Evolutionary conservation across 164 flowering plant species (phyloP).

Genomic region (Stephania yunnanensis): DNA sequence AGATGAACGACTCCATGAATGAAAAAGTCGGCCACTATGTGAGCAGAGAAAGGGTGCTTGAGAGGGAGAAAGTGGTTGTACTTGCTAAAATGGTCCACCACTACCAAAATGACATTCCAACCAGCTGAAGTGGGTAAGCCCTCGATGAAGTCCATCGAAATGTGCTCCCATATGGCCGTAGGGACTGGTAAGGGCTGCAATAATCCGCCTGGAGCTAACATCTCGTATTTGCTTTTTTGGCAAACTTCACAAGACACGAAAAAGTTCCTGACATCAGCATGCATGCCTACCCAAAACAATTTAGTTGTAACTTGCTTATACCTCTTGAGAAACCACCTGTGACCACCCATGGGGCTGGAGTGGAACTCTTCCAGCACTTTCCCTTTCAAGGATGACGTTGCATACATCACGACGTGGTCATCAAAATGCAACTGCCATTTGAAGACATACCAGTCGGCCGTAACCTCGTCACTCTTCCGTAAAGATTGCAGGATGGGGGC

Average conservation of each 20-base stretch:
- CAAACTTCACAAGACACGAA: background rate
- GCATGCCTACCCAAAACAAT: constrained; percentile 5
- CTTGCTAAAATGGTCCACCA: background rate
- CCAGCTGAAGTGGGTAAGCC: background rate
- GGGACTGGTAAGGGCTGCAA: no score
- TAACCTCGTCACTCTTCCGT: no score
- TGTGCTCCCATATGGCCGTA: no score
- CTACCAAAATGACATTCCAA: background rate
- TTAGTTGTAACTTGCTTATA: background rate
- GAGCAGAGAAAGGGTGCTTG: background rate
- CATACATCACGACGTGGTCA: no score
- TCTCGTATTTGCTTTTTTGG: no score
- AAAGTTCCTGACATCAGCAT: background rate
- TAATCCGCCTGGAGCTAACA: no score
- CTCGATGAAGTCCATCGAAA: constrained; percentile 9
- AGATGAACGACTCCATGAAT: background rate
- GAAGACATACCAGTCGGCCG: no score
- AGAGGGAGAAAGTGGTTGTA: background rate
- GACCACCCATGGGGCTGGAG: background rate
- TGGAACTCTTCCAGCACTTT: background rate
- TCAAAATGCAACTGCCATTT: no score
- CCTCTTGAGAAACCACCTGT: background rate
- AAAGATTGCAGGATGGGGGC: no score
- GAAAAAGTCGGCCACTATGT: background rate
- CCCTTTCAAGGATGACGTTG: no score